Conservation (phyloP, 2,329 filamentous ascomycete genomes). For the Pyricularia sp. region DNA sequence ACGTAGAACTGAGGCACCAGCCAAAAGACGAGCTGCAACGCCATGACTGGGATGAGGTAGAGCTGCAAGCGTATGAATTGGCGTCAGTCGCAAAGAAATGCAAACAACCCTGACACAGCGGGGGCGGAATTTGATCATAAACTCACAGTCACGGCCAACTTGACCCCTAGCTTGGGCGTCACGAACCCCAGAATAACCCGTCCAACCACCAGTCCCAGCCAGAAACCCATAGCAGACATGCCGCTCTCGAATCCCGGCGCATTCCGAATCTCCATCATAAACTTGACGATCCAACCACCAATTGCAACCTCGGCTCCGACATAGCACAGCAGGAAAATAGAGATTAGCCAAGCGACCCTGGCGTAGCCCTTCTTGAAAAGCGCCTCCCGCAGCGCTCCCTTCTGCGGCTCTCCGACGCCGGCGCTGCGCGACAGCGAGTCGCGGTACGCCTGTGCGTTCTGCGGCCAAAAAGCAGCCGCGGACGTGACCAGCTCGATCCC, state of each 20-base stretch:
- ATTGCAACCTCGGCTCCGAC: constrained; percentile 62
- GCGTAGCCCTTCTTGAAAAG: constrained; percentile 1
- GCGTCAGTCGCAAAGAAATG: not conserved
- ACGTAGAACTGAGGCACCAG: constrained; percentile 69
- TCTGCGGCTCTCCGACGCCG: not conserved
- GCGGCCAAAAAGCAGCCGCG: constrained; percentile 51
- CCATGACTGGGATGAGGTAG: constrained; percentile 57
- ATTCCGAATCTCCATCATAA: constrained; percentile 72
- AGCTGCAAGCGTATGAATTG: constrained; percentile 8
- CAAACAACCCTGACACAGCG: not conserved
- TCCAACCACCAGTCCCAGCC: constrained; percentile 72
- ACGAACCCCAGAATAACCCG: constrained; percentile 66
- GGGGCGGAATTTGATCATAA: no score
- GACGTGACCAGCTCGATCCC: constrained; percentile 45
- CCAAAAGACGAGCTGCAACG: constrained; percentile 68
- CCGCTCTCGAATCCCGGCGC: constrained; percentile 63
- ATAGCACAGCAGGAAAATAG: constrained; percentile 68
- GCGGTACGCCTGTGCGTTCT: constrained; percentile 48
- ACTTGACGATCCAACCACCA: constrained; percentile 68
- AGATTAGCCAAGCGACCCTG: constrained; percentile 62
- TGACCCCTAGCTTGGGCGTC: constrained; percentile 66
- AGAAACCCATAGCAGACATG: constrained; percentile 71
- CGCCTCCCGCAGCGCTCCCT: constrained; percentile 28
- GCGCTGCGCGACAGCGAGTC: constrained; percentile 11
- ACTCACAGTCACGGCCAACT: constrained; percentile 40